Conservation (phyloP, 352 stramenopile genomes). For the Globisporangium splendens region DNA sequence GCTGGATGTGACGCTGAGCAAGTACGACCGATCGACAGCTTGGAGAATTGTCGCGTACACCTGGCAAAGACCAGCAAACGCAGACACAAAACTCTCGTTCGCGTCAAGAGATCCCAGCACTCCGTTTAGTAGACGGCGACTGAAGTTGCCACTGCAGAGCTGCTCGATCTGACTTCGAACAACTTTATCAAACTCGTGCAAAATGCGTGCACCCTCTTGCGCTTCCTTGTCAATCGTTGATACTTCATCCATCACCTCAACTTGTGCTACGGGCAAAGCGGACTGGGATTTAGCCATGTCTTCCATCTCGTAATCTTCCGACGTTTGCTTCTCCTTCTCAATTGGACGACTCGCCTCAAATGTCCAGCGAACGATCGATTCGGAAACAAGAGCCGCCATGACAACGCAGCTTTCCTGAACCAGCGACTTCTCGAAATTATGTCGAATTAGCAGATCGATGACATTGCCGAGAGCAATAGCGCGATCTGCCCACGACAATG, state of each 20-base stretch:
- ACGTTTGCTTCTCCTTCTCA: slow-evolving; percentile 6
- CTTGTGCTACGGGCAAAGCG: not conserved
- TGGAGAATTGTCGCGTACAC: slow-evolving; percentile 42
- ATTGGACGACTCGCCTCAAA: slow-evolving; percentile 26
- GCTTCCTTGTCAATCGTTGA: slow-evolving; percentile 1
- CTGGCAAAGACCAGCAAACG: slow-evolving; percentile 27
- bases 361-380: slow-evolving; percentile 32
- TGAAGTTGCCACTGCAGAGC: slow-evolving; percentile 24
- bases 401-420: slow-evolving; percentile 17
- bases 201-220: not conserved
- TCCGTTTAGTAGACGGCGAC: slow-evolving; percentile 28
- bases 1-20: slow-evolving; percentile 37
- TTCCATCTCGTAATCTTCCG: slow-evolving; percentile 30
- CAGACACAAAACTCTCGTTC: slow-evolving; percentile 7
- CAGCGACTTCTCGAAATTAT: slow-evolving; percentile 23
- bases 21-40: slow-evolving; percentile 34
- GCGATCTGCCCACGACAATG: slow-evolving; percentile 27
- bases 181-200: slow-evolving; percentile 5
- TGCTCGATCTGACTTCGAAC: slow-evolving; percentile 17
- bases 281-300: slow-evolving; percentile 15
- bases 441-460: slow-evolving; percentile 26
- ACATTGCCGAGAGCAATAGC: slow-evolving; percentile 31
- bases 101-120: slow-evolving; percentile 1
- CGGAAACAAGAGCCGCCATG: slow-evolving; percentile 24
- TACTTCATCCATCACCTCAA: not conserved